A percentile compares a stretch with the other conserved stretches of the same genome.
Evolutionary conservation across 1,139 yeast genomes (phyloP).

Genomic region (Geotrichum aggregatum): DNA sequence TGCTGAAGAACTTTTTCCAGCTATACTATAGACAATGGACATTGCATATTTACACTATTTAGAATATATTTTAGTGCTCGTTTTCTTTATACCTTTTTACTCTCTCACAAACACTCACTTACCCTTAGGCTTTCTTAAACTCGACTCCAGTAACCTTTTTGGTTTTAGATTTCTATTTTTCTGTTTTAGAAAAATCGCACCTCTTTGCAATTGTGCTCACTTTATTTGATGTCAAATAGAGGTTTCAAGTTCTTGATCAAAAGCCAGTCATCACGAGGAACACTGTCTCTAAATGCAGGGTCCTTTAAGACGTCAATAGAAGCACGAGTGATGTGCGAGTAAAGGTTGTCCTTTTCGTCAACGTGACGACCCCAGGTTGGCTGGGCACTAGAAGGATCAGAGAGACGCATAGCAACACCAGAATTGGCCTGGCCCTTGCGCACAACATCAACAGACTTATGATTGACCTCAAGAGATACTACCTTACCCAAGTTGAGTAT

Average conservation of each 20-base stretch:
- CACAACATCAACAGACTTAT: conserved; percentile 71
- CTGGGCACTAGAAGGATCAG: conserved; percentile 80
- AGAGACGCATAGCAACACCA: conserved; percentile 95
- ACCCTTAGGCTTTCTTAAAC: not conserved
- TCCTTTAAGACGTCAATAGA: conserved; percentile 97
- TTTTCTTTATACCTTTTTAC: not conserved
- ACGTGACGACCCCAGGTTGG: conserved; percentile 99
- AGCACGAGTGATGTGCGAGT: conserved; percentile 80
- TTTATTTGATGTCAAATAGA: conserved; percentile 69
- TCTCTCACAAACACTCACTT: too few species aligned
- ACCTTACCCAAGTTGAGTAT: conserved; percentile 79
- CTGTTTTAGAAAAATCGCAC: too few species aligned
- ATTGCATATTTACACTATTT: too few species aligned
- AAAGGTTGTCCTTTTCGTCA: conserved; percentile 83
- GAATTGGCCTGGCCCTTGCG: conserved; percentile 95
- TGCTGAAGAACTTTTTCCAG: too few species aligned
- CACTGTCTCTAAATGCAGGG: conserved; percentile 93
- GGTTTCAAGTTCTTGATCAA: conserved; percentile 84
- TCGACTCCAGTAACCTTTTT: not conserved
- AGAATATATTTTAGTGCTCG: not conserved
- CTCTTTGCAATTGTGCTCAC: not conserved
- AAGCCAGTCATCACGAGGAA: conserved; percentile 92
- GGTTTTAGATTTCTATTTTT: not conserved
- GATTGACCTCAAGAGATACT: conserved; percentile 87
- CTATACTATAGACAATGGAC: too few species aligned